Evolutionary conservation across 192 early-diverging fungal genomes (phyloP).

Genomic region (Rhizoclosmatium globosum): DNA sequence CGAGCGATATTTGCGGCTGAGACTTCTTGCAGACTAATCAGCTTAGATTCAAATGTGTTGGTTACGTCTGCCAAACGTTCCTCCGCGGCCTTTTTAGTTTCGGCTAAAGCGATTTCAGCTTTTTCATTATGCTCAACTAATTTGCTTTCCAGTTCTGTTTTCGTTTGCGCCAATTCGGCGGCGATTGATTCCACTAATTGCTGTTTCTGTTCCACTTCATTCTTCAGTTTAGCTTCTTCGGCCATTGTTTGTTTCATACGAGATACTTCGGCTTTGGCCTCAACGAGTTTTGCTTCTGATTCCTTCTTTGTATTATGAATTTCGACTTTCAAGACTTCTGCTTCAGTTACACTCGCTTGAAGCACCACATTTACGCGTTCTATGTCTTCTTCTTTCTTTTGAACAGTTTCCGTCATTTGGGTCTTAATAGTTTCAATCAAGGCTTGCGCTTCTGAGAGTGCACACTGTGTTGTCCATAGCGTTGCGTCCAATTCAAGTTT

Average conservation of each 20-base stretch:
- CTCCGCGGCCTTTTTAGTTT: constrained; percentile 17
- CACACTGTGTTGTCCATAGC: constrained; percentile 20
- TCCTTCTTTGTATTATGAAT: neutral
- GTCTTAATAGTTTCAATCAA: constrained; percentile 23
- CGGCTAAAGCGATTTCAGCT: neutral
- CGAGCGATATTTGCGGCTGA: constrained; percentile 3
- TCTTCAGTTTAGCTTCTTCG: neutral
- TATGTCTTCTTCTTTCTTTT: constrained; percentile 4
- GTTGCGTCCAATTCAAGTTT: constrained; percentile 11
- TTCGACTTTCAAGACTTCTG: constrained; percentile 20
- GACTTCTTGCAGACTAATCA: constrained; percentile 23
- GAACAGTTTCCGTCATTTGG: constrained; percentile 24
- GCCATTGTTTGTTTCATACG: constrained; percentile 7
- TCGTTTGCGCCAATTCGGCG: neutral
- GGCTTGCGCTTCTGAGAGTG: constrained; percentile 25
- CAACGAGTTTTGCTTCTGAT: neutral
- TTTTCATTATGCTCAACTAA: neutral
- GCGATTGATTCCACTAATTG: neutral
- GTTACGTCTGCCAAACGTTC: neutral
- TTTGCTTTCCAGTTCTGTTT: constrained; percentile 8
- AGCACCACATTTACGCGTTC: neutral
- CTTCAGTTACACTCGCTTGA: constrained; percentile 3
- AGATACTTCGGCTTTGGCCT: constrained; percentile 34
- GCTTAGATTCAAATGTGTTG: neutral
- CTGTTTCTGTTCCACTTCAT: neutral